Percentiles rank a stretch among this genome's conserved stretches.
Conservation (phyloP, 106 monocot species). For the Dendrobium officinale region DNA sequence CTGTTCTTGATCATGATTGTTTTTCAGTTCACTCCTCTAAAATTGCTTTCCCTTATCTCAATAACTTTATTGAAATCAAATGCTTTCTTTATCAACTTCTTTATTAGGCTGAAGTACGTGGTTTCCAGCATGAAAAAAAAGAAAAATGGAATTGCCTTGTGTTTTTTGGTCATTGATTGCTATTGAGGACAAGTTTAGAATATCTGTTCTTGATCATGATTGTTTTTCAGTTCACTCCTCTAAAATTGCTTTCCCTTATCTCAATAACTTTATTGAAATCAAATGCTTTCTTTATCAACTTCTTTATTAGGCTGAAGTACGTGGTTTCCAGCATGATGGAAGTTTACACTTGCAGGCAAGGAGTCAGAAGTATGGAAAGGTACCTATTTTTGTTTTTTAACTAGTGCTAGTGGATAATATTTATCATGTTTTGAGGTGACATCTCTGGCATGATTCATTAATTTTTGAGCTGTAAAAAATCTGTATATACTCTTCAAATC, state of each 20-base stretch:
- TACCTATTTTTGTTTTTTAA: constrained; percentile 10
- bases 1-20: neutral
- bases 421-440: neutral
- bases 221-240: neutral
- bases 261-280: neutral
- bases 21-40: neutral
- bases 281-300: neutral
- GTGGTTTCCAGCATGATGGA: constrained; percentile 97
- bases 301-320: constrained; percentile 82
- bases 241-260: neutral
- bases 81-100: neutral
- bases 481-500: neutral
- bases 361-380: constrained; percentile 99
- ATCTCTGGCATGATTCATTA: neutral
- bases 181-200: neutral
- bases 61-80: neutral
- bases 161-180: neutral
- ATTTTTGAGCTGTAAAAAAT: neutral
- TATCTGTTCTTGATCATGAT: neutral
- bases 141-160: too few species aligned
- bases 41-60: neutral
- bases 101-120: constrained; percentile 94
- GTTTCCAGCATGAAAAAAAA: constrained; percentile 97
- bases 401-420: neutral
- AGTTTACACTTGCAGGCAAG: constrained; percentile 93